phyloP scores from a whole-genome alignment of 1,284 basidiomycete genomes.

The Ceratobasidium sp. region DNA sequence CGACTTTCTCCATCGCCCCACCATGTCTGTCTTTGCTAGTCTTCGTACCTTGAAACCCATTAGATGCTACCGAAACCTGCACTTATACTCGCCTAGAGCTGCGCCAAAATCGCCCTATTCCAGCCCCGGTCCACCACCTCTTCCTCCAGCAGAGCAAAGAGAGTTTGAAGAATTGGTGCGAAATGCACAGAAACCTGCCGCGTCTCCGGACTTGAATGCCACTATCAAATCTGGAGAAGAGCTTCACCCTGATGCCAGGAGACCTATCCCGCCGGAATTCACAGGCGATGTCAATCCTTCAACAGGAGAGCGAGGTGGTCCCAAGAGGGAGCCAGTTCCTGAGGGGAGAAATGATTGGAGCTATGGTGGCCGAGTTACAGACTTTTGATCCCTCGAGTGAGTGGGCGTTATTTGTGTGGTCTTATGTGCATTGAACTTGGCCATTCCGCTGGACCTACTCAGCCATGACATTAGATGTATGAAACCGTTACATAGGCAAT shows the following conservation, averaged over 20 bases:
- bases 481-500: conserved; percentile 37
- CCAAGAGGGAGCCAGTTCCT: conserved; percentile 78
- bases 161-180: conserved; percentile 82
- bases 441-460: neutral
- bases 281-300: conserved; percentile 77
- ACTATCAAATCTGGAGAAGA: conserved; percentile 50
- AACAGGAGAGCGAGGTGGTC: conserved; percentile 81
- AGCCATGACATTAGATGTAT: neutral
- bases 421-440: neutral
- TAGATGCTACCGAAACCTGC: conserved; percentile 1
- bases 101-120: conserved; percentile 5
- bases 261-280: conserved; percentile 71
- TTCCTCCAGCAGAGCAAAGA: conserved; percentile 76
- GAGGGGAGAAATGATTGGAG: conserved; percentile 82
- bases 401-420: neutral
- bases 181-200: conserved; percentile 64
- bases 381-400: conserved; percentile 66
- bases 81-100: neutral
- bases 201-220: conserved; percentile 48
- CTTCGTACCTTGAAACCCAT: conserved; percentile 2
- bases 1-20: conserved; percentile 11
- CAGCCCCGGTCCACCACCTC: conserved; percentile 74
- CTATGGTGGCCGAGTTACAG: conserved; percentile 83
- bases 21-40: conserved; percentile 7
- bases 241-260: conserved; percentile 76